Evolutionary conservation across 257 asterid genomes (phyloP), one percentile per base, ranked within the genome.

Genomic region (Scutellaria barbata): DNA sequence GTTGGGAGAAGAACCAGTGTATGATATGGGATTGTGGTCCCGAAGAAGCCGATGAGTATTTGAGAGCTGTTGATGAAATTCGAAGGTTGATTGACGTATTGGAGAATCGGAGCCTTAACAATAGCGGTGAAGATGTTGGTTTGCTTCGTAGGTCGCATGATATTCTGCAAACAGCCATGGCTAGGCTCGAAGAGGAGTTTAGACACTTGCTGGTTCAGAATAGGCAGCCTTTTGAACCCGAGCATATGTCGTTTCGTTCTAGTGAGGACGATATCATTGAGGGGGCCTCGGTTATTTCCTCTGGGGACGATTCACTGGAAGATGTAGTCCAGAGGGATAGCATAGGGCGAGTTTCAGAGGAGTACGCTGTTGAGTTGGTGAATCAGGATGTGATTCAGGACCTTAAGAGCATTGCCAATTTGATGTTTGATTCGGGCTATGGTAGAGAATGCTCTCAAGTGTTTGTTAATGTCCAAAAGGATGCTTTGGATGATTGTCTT

Each of bases 111-210:
- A 68, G 81, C 72, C 22, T 64, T 5, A 62, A 63, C 20, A 74
- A 46, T 43, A 74, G 73, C 14, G 14, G 72, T 14, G 88, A 85
- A 14, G 89, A 83, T 43, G 63, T 52, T 5, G 76, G 39, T 50
- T 78, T 81, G 57, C 80, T 88, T 13, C 84, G 82, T 43, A 81
- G 70, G 74, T 89, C 92, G 25, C 92, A 85, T 18, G 95, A 86
- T 69, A 54, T 94, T 76, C 93, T 94, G 53, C 95, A 94, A 76
- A 89, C 83, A 18, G 95, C 89, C 20, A 94, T 91, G 98, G 79
- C 87, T 68, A 82, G 93, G 83, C 96, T 94, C 7, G 96, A 89
- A 57, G 97, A 94, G 71, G 98, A 94, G 85, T 94, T 94, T n/a
- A 78, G 74, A 63, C 85, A 86, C 83, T 77, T 94, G 86, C 80